phyloP scores from a whole-genome alignment of 2,329 filamentous ascomycete species.

The Ilyonectria mors-panacis region DNA sequence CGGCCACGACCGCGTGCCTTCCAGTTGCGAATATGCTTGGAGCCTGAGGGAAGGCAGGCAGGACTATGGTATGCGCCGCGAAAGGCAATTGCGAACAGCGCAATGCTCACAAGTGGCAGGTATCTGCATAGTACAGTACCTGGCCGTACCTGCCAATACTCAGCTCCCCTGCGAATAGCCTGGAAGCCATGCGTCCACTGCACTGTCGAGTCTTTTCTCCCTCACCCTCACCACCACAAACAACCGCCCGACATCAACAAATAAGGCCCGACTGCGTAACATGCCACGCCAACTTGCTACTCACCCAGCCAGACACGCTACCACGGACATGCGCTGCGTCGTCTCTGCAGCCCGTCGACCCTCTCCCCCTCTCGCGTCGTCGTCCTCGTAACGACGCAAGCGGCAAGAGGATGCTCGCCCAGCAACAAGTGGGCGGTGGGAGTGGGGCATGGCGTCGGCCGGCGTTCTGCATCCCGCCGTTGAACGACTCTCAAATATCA shows the following conservation, averaged over 20 bases:
- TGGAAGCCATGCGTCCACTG: neutral
- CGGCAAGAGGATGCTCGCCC: conserved; percentile 21
- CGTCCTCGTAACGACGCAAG: neutral
- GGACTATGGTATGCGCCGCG: neutral
- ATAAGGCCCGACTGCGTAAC: conserved; percentile 29
- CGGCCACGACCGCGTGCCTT: conserved; percentile 37
- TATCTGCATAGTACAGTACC: neutral
- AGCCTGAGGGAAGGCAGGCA: conserved; percentile 4
- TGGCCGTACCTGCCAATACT: neutral
- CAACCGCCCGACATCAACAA: conserved; percentile 5
- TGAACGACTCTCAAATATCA: conserved; percentile 33
- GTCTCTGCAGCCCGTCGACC: conserved; percentile 18
- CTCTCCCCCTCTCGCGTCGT: conserved; percentile 11
- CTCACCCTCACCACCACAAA: neutral
- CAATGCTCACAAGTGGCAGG: neutral
- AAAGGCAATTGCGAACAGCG: neutral
- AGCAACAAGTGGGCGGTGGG: conserved; percentile 17
- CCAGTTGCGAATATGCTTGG: neutral
- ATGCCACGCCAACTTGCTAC: conserved; percentile 24
- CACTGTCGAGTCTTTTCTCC: conserved; percentile 3
- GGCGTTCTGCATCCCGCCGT: conserved; percentile 21
- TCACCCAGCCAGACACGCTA: conserved; percentile 38
- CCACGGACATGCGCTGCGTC: conserved; percentile 31
- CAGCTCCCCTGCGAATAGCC: neutral
- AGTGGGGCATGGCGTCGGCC: conserved; percentile 33